Evolutionary conservation across 176 grass and related monocot species (phyloP), one percentile per base, ranked within the genome.

Genomic region (Tillandsia leiboldiana): DNA sequence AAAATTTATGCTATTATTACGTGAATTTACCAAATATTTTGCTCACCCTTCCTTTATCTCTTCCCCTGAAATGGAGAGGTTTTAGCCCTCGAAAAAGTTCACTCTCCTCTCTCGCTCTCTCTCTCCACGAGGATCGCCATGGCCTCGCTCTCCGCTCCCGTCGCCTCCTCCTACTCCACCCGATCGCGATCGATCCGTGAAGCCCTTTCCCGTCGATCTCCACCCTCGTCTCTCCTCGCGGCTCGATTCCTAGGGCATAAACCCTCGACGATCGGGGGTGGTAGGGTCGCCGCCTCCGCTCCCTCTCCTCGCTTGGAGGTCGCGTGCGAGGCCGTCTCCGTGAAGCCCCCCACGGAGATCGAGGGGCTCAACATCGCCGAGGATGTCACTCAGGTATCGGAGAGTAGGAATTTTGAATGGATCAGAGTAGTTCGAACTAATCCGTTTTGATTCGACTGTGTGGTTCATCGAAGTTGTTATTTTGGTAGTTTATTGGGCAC

Each of bases 301-400:
- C 64, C 59, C 12, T 17, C 29, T 62, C 50, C 8, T n/a, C 77
- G 42, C 48, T 54, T 63, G 3, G 69, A 61, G 66, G 47, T 77
- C 67, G 72, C 65, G 10, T 85, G 89, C 71, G 73, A 91, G 51
- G 86, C 89, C 51, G 64, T 87, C 51, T 78, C 80, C 17, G 13
- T 73, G 50, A 73, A 68, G 50, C n/a, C 69, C 51, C 78, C 59
- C 2, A 73, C 73, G 64, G 81, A 83, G 74, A 86, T 97, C 52
- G 93, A 90, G 68, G 93, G 84, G 53, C 93, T 92, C 73, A 92
- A 85, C 72, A 87, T 97, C 68, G 89, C 93, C 65, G 65, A 85
- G 79, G 72, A 97, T 70, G 89, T 97, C 49, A 87, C 86, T 6
- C 89, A 97, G 89, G 93, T 92, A 67, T 67, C 14, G 11, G 28